These are phyloP conservation scores for Monosporascus sp. DNA, from an alignment of 2,329 filamentous ascomycete genomes.

Conservation along the genomic window DNA sequence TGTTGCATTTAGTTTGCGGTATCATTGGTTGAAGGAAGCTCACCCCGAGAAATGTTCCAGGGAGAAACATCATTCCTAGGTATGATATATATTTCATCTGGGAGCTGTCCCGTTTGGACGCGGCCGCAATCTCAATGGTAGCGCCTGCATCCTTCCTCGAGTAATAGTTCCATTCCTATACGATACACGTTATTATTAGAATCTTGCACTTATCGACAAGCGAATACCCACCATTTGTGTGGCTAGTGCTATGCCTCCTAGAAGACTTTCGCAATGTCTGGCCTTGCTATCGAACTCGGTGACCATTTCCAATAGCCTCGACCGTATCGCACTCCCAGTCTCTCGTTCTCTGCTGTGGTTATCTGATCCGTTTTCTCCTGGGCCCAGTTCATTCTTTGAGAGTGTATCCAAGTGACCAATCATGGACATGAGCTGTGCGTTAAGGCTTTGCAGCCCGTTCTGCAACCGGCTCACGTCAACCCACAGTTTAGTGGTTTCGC, in stretches of 20 bases:
- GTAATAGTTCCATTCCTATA: conserved; percentile 15
- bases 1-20: background rate
- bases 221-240: conserved; percentile 12
- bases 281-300: conserved; percentile 11
- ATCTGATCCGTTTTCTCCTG: background rate
- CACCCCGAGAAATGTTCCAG: conserved; percentile 18
- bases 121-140: conserved; percentile 11
- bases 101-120: conserved; percentile 12
- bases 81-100: conserved; percentile 12
- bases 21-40: background rate
- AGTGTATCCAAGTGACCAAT: background rate
- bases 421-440: conserved; percentile 6
- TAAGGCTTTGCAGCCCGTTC: conserved; percentile 12
- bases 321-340: conserved; percentile 3
- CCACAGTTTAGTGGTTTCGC: conserved; percentile 10
- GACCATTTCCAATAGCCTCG: conserved; percentile 10
- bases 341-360: background rate
- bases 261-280: conserved; percentile 4
- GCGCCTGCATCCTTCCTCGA: conserved; percentile 8
- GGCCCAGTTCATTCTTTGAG: background rate
- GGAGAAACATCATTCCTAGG: conserved; percentile 17
- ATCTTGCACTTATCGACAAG: background rate
- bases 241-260: conserved; percentile 10
- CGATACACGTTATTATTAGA: background rate
- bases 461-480: conserved; percentile 10